Conservation (phyloP, 169 alveolate genomes). For the Plasmodium chabaudi region DNA sequence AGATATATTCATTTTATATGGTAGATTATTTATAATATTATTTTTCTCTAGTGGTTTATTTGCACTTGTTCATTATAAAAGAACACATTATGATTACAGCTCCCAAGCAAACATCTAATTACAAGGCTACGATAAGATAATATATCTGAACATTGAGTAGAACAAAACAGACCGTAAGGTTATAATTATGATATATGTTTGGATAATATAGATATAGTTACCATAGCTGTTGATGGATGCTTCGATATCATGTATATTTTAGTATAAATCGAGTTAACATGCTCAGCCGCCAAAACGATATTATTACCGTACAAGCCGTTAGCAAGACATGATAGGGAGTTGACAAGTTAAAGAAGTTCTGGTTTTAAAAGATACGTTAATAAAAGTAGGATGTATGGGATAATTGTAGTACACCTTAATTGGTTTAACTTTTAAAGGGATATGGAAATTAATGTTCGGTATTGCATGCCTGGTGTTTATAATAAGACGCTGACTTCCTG, state of each 20-base stretch:
- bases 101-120: constrained; percentile 18
- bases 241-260: not conserved
- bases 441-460: not conserved
- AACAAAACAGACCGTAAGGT: constrained; percentile 16
- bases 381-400: constrained; percentile 23
- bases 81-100: constrained; percentile 18
- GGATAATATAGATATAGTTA: too few species aligned
- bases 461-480: constrained; percentile 7
- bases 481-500: constrained; percentile 38
- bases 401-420: constrained; percentile 3
- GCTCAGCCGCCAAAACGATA: constrained; percentile 12
- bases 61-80: constrained; percentile 2
- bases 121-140: constrained; percentile 16
- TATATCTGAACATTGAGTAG: constrained; percentile 8
- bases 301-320: constrained; percentile 46
- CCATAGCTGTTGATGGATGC: too few species aligned
- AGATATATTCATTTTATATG: constrained; percentile 17
- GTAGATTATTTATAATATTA: constrained; percentile 9
- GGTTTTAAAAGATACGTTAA: constrained; percentile 20
- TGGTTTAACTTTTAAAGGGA: not conserved
- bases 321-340: constrained; percentile 48
- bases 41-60: constrained; percentile 15
- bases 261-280: constrained; percentile 23
- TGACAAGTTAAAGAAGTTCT: constrained; percentile 42
- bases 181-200: not conserved